phyloP scores from a whole-genome alignment of 371 early-diverging fungal genomes.

The Apophysomyces elegans region DNA sequence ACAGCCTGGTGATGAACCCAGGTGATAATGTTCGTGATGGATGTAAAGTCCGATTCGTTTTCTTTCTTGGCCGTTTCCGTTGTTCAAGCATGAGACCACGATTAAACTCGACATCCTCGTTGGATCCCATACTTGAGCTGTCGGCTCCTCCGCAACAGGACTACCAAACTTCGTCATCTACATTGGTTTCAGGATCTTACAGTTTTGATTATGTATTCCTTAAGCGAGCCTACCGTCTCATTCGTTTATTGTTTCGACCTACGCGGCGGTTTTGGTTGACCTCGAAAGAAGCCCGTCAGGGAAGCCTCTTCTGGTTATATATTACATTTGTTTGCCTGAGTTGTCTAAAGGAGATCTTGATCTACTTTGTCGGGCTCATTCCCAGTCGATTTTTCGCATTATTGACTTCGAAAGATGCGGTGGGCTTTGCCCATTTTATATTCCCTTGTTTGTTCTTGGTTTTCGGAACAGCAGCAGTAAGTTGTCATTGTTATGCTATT shows the following conservation, averaged over 20 bases:
- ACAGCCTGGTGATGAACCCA: no score
- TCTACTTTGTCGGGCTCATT: constrained; percentile 74
- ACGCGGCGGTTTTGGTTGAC: constrained; percentile 23
- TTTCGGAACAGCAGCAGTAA: constrained; percentile 60
- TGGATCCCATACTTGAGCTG: constrained; percentile 17
- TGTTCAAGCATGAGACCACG: constrained; percentile 10
- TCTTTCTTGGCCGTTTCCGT: no score
- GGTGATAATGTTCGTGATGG: no score
- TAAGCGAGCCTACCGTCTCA: constrained; percentile 46
- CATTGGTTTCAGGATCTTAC: constrained; percentile 26
- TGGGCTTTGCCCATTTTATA: constrained; percentile 60
- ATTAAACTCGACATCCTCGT: constrained; percentile 1
- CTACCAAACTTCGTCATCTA: not conserved
- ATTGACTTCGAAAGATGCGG: constrained; percentile 61
- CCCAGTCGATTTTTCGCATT: constrained; percentile 76
- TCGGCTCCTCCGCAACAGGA: constrained; percentile 10
- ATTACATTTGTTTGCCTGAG: constrained; percentile 46
- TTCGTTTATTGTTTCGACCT: constrained; percentile 43
- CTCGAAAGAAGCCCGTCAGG: constrained; percentile 29
- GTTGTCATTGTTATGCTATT: constrained; percentile 11
- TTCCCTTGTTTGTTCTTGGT: constrained; percentile 58
- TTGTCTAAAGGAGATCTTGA: constrained; percentile 59
- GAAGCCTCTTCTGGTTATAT: constrained; percentile 53
- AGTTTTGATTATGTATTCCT: constrained; percentile 56
- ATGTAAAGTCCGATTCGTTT: no score